Evolutionary conservation across 2,329 filamentous ascomycete species (phyloP).

Genomic region (Neoarthrinium moseri): DNA sequence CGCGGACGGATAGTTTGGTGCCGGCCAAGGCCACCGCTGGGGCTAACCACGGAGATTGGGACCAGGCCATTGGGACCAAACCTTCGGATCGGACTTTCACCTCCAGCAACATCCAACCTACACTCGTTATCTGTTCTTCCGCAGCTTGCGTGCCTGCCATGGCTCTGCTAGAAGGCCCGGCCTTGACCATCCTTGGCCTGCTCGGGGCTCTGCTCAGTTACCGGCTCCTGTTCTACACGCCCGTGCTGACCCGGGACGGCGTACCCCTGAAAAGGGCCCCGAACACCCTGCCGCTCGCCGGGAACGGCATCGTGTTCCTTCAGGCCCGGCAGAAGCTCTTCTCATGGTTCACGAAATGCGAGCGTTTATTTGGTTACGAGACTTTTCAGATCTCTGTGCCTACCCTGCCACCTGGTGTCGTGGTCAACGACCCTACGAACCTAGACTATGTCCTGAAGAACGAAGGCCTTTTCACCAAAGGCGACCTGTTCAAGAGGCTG

Average conservation of each 20-base stretch:
- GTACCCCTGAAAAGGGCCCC: conserved; percentile 41
- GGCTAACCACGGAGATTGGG: too few relatives aligned
- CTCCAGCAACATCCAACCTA: too few relatives aligned
- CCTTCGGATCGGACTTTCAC: too few relatives aligned
- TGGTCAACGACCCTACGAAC: conserved; percentile 61
- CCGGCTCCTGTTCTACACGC: conserved; percentile 19
- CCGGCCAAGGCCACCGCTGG: too few relatives aligned
- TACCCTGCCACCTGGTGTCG: conserved; percentile 59
- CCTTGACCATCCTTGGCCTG: conserved; percentile 16
- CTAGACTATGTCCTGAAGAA: conserved; percentile 63
- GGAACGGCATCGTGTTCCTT: conserved; percentile 62
- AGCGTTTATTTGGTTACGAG: conserved; percentile 54
- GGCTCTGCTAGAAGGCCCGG: conserved; percentile 18
- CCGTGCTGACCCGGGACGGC: conserved; percentile 27
- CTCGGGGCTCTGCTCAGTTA: conserved; percentile 19
- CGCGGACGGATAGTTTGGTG: too few relatives aligned
- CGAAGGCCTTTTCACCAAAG: conserved; percentile 60
- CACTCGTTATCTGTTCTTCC: too few relatives aligned
- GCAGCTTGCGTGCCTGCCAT: too few relatives aligned
- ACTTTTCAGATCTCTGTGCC: conserved; percentile 64
- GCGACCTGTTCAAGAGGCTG: conserved; percentile 58
- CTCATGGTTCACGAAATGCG: conserved; percentile 60
- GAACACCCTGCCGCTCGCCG: conserved; percentile 52
- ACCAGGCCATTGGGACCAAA: too few relatives aligned
- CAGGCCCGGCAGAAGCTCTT: conserved; percentile 60